Evolutionary conservation across 345 rosid species (phyloP), one percentile per base, ranked within the genome.

Genomic region (Acer saccharum): DNA sequence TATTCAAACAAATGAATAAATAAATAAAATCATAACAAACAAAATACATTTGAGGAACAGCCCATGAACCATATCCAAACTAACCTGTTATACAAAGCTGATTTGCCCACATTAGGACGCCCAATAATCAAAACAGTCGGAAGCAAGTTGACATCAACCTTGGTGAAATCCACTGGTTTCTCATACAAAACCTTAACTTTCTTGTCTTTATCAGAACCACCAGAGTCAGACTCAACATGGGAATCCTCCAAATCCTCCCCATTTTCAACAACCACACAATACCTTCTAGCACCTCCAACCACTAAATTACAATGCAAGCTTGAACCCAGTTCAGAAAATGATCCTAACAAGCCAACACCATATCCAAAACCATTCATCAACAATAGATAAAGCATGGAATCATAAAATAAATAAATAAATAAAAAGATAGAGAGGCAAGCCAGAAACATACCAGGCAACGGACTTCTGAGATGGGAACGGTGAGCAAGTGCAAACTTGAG

Each of bases 51-150:
- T 41, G 32, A 11, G 12, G 12, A 54, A 68, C 23, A 73, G 39
- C 39, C 58, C 54, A 21, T 13, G 48, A 39, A 54, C n/a, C 58
- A 16, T 21, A 79, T 64, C 48, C 29, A 73, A 70, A 80, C 89
- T 52, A 66, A 93, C 98, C 99, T 89, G 79, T 96, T 94, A 76
- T 86, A 96, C 72, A 96, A 83, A 23, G 99, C 99, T 4, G 98
- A 94, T 81, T 96, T 96, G 52, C 99, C 99, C 50, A 96, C 98
- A 75, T 96, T 96, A 23, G 98, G 98, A 41, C 98, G 90, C 46
- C 99, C 99, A 80, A 94, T 81, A 27, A 96, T 85, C 89, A 94
- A 89, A 43, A 96, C 91, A 29, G 94, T 89, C 16, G 99, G 98
- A 82, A 96, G 90, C 68, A 86, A 74, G 66, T 87, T 82, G 1